Base-by-base conservation (phyloP, 352 stramenopile genomes). In the Phytophthora chlamydospora region DNA sequence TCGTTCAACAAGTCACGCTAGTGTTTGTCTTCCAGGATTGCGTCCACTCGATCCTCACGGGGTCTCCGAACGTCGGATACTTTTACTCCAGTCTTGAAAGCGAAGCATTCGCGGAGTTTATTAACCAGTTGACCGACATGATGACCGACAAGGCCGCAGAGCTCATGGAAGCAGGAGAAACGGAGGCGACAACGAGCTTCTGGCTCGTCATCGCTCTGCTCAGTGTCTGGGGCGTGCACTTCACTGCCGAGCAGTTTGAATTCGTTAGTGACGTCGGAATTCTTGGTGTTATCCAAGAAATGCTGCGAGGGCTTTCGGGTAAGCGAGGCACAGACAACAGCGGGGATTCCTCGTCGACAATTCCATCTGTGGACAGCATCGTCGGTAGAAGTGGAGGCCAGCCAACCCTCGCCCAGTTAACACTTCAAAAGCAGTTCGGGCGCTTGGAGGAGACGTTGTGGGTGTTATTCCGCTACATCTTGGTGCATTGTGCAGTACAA, bases 191-290 rank as follows among this genome's bases (percentile, higher is more conserved):
- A 0, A 29, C 49, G 10, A 36, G 35, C 2, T 69, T 68, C 27
- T 76, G 61, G 66, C 53, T 76, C 19, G 46, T 86, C 0, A 68
- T 73, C 11, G 57, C 55, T 31, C 35, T 86, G 12, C 38, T 86
- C 3, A 81, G 68, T 27, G 71, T 50, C 11, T 86, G 76, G 76
- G 72, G 62, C 0, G 44, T 80, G 1, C 59, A 80, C 24, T 80
- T 86, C 14, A 54, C 62, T 6, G 29, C 29, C 10, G 54, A 82
- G 2, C 75, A 83, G 29, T 86, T 86, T 49, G 72, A 74, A 36
- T 82, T 84, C 39, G 72, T 86, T 38, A 80, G 68, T 62, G 68
- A 83, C 10, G 75, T 82, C 35, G 72, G 72, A 5, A 73, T 86
- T 38, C 46, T 86, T 10, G 8, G 35, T 6, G 51, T 86, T 0